phyloP scores from a whole-genome alignment of 208 protist genomes.

The Leishmania martiniquensis region DNA sequence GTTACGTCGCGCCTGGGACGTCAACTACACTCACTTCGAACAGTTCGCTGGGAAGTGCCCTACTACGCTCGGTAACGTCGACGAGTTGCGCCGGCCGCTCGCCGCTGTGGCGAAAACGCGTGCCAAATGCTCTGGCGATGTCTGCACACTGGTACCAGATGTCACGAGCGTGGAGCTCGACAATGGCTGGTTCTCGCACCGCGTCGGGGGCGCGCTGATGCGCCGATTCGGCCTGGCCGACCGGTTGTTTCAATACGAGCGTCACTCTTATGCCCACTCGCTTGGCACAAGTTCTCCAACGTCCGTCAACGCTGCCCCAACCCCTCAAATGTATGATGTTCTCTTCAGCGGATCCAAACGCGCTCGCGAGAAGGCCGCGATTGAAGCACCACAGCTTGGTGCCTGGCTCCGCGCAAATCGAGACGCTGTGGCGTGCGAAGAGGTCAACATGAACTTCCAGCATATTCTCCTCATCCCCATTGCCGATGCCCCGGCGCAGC shows the following conservation, averaged over 20 bases:
- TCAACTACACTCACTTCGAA: conserved; percentile 61
- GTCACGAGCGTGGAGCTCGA: conserved; percentile 31
- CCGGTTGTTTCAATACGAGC: conserved; percentile 66
- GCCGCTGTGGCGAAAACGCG: conserved; percentile 35
- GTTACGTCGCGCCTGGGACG: conserved; percentile 51
- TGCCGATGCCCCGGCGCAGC: conserved; percentile 40
- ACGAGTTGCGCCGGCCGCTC: conserved; percentile 23
- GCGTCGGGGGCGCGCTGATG: conserved; percentile 46
- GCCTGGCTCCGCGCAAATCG: conserved; percentile 14
- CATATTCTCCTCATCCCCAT: conserved; percentile 66
- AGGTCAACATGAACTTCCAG: conserved; percentile 66
- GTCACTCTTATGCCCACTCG: conserved; percentile 27
- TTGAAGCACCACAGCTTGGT: conserved; percentile 5
- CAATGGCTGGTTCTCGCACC: conserved; percentile 52
- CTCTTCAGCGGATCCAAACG: conserved; percentile 49
- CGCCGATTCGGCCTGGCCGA: conserved; percentile 47
- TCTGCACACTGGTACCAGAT: conserved; percentile 45
- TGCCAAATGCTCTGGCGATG: conserved; percentile 31
- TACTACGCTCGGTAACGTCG: not conserved
- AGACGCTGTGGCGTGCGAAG: conserved; percentile 17
- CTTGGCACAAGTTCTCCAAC: not conserved
- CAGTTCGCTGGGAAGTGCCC: conserved; percentile 19
- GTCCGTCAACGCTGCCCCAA: not conserved
- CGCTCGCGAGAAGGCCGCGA: conserved; percentile 4
- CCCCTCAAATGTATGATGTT: conserved; percentile 47